A percentile compares a stretch with the other conserved stretches of the same genome.
phyloP scores from a whole-genome alignment of 345 rosid species.

The Citrus hindsii region DNA sequence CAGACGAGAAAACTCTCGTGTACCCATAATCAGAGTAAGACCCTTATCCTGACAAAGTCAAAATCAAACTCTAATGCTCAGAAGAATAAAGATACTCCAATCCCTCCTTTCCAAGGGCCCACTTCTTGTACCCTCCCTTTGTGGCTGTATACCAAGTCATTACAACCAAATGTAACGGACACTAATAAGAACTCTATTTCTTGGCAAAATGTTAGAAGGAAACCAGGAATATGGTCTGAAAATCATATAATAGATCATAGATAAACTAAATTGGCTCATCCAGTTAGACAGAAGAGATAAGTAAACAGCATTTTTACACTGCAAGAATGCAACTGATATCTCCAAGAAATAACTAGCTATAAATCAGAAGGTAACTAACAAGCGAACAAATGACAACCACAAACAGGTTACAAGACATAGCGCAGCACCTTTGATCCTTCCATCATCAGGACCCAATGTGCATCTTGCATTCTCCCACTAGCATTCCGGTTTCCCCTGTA shows the following conservation, averaged over 20 bases:
- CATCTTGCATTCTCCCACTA: constrained; percentile 84
- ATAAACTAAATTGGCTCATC: not conserved
- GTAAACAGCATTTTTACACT: not conserved
- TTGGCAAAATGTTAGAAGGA: not conserved
- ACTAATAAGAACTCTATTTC: not conserved
- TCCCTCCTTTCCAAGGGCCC: not conserved
- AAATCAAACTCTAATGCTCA: not conserved
- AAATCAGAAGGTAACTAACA: not conserved
- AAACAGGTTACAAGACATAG: not conserved
- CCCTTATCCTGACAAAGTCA: not conserved
- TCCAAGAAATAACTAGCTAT: not conserved
- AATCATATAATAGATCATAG: not conserved
- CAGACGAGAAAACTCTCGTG: not conserved
- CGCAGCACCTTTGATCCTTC: constrained; percentile 80
- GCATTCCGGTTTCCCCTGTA: constrained; percentile 82
- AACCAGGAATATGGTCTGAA: not conserved
- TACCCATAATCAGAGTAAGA: not conserved
- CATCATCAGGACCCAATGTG: constrained; percentile 86
- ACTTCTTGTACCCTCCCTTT: not conserved
- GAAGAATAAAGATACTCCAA: not conserved
- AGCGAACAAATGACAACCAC: not conserved
- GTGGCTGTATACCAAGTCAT: not conserved
- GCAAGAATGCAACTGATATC: not conserved
- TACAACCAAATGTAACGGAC: not conserved
- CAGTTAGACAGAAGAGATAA: not conserved